A percentile compares a stretch with the other conserved stretches of the same genome.
These are phyloP conservation scores for Colletotrichum plurivorum DNA, from an alignment of 2,329 filamentous ascomycete species.

Conservation along the genomic window DNA sequence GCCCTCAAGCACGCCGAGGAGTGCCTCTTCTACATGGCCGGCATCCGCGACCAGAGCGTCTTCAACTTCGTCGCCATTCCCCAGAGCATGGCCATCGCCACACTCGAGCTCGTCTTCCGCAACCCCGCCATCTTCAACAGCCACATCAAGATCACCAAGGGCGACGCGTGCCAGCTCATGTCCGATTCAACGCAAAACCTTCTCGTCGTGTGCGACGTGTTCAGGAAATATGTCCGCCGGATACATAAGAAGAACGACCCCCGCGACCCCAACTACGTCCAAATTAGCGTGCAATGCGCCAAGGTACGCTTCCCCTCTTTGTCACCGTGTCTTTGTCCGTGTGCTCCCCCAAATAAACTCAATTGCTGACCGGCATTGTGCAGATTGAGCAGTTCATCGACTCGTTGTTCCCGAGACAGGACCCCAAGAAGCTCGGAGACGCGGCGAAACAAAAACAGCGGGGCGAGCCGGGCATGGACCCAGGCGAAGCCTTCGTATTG, in stretches of 20 bases:
- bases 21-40: slow-evolving; percentile 98
- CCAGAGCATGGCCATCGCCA: slow-evolving; percentile 97
- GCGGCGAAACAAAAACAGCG: slow-evolving; percentile 54
- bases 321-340: slow-evolving; percentile 14
- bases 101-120: slow-evolving; percentile 90
- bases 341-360: neutral
- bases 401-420: slow-evolving; percentile 88
- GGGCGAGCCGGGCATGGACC: slow-evolving; percentile 62
- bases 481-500: slow-evolving; percentile 76
- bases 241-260: slow-evolving; percentile 97
- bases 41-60: slow-evolving; percentile 93
- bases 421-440: slow-evolving; percentile 71
- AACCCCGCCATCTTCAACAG: slow-evolving; percentile 88
- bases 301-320: slow-evolving; percentile 69
- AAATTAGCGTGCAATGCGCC: slow-evolving; percentile 91
- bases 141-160: slow-evolving; percentile 97
- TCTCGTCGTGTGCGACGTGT: slow-evolving; percentile 83
- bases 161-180: slow-evolving; percentile 93
- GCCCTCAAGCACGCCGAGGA: slow-evolving; percentile 90
- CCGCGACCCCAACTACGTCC: slow-evolving; percentile 90
- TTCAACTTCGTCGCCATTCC: slow-evolving; percentile 99
- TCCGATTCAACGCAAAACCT: slow-evolving; percentile 93
- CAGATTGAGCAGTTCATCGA: slow-evolving; percentile 97
- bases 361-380: slow-evolving; percentile 38
- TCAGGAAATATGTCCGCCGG: slow-evolving; percentile 81